Percentiles rank a stretch among this genome's conserved stretches.
Conservation (phyloP, 768 basidiomycete species). For the Boletales sp. region DNA sequence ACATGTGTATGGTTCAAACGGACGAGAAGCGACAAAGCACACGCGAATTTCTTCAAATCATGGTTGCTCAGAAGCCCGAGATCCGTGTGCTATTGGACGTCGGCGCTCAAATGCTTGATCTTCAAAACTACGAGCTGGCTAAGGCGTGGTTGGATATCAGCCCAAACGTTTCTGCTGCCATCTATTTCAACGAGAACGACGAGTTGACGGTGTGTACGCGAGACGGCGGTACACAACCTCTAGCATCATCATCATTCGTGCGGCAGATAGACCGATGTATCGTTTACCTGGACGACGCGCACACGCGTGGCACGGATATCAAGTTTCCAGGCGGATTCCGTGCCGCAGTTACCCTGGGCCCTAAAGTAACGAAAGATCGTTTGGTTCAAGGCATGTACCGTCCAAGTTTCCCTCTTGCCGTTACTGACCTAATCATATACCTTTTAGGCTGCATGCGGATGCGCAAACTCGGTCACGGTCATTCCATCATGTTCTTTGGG, state of each 20-base stretch:
- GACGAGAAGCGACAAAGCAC: slow-evolving; percentile 9
- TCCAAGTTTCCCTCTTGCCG: too few relatives aligned
- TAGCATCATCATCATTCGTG: slow-evolving; percentile 30
- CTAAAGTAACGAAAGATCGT: slow-evolving; percentile 13
- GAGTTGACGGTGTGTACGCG: slow-evolving; percentile 29
- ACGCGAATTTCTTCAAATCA: slow-evolving; percentile 22
- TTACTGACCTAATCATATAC: not conserved
- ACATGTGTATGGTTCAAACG: not conserved
- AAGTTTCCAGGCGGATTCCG: slow-evolving; percentile 13
- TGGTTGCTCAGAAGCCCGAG: slow-evolving; percentile 31
- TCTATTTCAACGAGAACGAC: slow-evolving; percentile 18
- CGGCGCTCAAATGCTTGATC: slow-evolving; percentile 53
- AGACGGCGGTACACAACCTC: slow-evolving; percentile 34
- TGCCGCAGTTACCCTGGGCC: slow-evolving; percentile 13
- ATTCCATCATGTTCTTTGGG: slow-evolving; percentile 48
- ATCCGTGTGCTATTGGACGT: slow-evolving; percentile 48
- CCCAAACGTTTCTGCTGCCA: slow-evolving; percentile 14
- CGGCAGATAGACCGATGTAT: slow-evolving; percentile 4
- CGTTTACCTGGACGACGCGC: slow-evolving; percentile 14
- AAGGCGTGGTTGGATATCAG: slow-evolving; percentile 34
- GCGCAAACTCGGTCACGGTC: slow-evolving; percentile 45
- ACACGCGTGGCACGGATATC: slow-evolving; percentile 17
- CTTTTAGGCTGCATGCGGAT: slow-evolving; percentile 52
- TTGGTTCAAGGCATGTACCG: slow-evolving; percentile 9
- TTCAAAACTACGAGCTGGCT: slow-evolving; percentile 39